Base-by-base conservation (phyloP, 129 eudicot genomes). In the Sambucus nigra region DNA sequence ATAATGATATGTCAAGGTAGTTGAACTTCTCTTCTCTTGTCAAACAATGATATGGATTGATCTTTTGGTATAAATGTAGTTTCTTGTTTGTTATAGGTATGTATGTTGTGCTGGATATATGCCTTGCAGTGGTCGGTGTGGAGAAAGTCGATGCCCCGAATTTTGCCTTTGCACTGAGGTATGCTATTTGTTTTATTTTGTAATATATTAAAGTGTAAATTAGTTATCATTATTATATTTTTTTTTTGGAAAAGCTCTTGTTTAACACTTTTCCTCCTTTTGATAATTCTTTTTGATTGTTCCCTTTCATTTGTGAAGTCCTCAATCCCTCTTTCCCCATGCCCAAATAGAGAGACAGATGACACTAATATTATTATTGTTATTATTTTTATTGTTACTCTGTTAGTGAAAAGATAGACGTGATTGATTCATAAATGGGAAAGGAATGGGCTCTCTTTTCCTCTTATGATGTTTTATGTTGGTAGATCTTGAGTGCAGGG, bases 111-210 rank as follows among this genome's bases (percentile, higher is more conserved):
- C 82, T 49, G 99, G 99, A 38, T 86, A 80, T 54, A 80, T 86
- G 92, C 99, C 99, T 40, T 92, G 99, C 64, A 92, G 99, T 75
- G 99, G 99, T 38, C 74, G 94, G 51, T 92, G 99, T 66, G 99
- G 99, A 29, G 99, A 86, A 76, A 86, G 91, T 47, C 67, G 71
- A 53, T 92, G 99, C 60, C 99, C 99, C 51, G 94, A 92, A 53
- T 65, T 86, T 46, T 92, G 99, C 73, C 99, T 92, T 68, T 78
- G 84, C 54, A 86, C 96, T 15, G 99, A 92, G 99, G 99, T 91
- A 70, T 5, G 23, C 0, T 17, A 16, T 44, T 55, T 12, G 12
- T 66, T 20, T 3, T 25, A 2, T 38, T 24, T 25, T 16, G 12
- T 47, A 25, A 39, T n/a, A 17, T 11, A 25, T 39, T 0, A 47